Percentiles rank a stretch among this genome's conserved stretches.
Conservation (phyloP, 306 rosid genomes). For the Medicago ruthenica region DNA sequence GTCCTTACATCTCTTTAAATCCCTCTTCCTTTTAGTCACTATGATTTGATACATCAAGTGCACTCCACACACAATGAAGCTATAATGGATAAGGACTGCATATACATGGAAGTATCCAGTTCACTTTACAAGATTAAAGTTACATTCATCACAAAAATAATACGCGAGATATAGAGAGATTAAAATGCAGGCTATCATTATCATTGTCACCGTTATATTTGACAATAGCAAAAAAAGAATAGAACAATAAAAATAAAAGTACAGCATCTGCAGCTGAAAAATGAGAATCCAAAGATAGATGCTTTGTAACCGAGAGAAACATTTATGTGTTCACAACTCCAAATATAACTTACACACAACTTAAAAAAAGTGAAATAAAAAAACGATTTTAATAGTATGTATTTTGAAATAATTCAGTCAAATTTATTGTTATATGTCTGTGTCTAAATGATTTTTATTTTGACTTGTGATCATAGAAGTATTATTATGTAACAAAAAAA, state of each 20-base stretch:
- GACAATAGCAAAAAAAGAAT: constrained; percentile 41
- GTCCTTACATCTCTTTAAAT: background rate
- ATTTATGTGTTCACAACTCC: too few relatives aligned
- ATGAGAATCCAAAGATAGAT: constrained; percentile 55
- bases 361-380: too few relatives aligned
- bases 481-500: constrained; percentile 19
- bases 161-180: constrained; percentile 8
- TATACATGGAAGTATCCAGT: constrained; percentile 32
- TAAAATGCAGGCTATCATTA: constrained; percentile 44
- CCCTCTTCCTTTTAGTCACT: constrained; percentile 29
- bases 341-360: too few relatives aligned
- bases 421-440: too few relatives aligned
- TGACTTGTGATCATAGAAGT: too few relatives aligned
- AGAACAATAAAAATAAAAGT: constrained; percentile 43
- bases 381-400: too few relatives aligned
- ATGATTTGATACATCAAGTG: constrained; percentile 15
- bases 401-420: too few relatives aligned
- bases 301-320: constrained; percentile 32
- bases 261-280: constrained; percentile 38
- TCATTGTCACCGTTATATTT: constrained; percentile 38
- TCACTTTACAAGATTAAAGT: constrained; percentile 54
- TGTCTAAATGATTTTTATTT: too few relatives aligned
- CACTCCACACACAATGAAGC: constrained; percentile 24
- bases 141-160: constrained; percentile 35
- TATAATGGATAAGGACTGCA: constrained; percentile 25